A percentile compares a stretch with the other conserved stretches of the same genome.
phyloP scores from a whole-genome alignment of 257 asterid genomes.

The Apocynum venetum region DNA sequence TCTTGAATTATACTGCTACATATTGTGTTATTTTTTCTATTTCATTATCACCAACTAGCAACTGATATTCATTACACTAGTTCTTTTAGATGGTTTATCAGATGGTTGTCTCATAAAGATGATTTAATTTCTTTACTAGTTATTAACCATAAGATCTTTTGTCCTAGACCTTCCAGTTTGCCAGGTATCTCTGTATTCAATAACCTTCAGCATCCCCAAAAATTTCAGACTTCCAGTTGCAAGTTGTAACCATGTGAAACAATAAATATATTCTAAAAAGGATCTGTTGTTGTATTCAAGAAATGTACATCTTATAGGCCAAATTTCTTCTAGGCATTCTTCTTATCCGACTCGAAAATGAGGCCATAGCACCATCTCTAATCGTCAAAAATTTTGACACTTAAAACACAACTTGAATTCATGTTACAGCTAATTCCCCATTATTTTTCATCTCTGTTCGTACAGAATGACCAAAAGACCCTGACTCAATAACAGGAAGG shows the following conservation, averaged over 20 bases:
- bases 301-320: not conserved
- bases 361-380: not conserved
- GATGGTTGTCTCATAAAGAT: not conserved
- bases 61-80: not conserved
- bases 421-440: not conserved
- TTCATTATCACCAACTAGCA: too few relatives aligned
- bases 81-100: not conserved
- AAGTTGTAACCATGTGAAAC: not conserved
- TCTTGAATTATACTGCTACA: too few relatives aligned
- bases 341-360: not conserved
- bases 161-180: not conserved
- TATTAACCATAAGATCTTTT: not conserved
- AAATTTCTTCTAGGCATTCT: not conserved
- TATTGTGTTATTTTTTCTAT: too few relatives aligned
- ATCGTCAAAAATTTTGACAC: not conserved
- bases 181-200: not conserved
- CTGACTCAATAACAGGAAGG: not conserved
- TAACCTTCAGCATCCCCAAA: not conserved
- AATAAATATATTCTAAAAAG: not conserved
- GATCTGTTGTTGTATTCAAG: not conserved
- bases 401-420: not conserved
- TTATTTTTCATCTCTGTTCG: not conserved
- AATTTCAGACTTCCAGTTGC: not conserved
- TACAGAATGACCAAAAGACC: not conserved
- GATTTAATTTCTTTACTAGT: not conserved